Percentiles rank a stretch among this genome's conserved stretches.
These are phyloP conservation scores for Quercus gilva DNA, from an alignment of 306 rosid species.

Conservation along the genomic window DNA sequence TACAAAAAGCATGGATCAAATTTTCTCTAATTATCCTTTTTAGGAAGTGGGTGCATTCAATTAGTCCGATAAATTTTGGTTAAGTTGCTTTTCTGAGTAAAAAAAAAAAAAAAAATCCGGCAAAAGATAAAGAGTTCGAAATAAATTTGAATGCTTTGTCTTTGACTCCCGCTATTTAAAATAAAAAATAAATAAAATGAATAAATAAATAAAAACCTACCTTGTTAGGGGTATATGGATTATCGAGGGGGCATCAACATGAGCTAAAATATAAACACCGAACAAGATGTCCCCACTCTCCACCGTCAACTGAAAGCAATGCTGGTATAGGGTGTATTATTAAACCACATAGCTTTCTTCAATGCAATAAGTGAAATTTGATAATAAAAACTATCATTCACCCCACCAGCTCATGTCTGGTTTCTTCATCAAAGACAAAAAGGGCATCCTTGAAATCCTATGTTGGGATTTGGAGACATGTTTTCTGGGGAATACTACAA, in stretches of 20 bases:
- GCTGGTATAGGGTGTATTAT: constrained; percentile 31
- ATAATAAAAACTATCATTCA: constrained; percentile 30
- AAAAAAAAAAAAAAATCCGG: too few relatives aligned
- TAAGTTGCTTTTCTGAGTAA: neutral
- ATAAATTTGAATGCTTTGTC: neutral
- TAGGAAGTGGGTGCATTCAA: neutral
- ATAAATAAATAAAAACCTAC: neutral
- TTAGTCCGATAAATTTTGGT: neutral
- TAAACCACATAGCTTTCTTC: constrained; percentile 41
- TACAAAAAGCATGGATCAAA: neutral
- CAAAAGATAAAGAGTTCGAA: too few relatives aligned
- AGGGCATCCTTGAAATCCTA: constrained; percentile 4
- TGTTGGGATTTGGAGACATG: constrained; percentile 32
- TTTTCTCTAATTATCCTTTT: neutral
- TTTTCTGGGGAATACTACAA: constrained; percentile 29
- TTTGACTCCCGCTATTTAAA: neutral
- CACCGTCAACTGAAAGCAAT: constrained; percentile 42
- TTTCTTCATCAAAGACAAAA: constrained; percentile 44
- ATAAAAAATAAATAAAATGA: neutral
- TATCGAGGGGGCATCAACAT: constrained; percentile 1
- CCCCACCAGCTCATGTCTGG: constrained; percentile 41
- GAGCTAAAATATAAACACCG: constrained; percentile 32
- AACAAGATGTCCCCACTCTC: constrained; percentile 35
- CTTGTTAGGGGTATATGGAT: neutral
- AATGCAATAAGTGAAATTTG: constrained; percentile 48